Evolutionary conservation across 2,329 filamentous ascomycete genomes (phyloP).

Genomic region (Sporothrix humicola): DNA sequence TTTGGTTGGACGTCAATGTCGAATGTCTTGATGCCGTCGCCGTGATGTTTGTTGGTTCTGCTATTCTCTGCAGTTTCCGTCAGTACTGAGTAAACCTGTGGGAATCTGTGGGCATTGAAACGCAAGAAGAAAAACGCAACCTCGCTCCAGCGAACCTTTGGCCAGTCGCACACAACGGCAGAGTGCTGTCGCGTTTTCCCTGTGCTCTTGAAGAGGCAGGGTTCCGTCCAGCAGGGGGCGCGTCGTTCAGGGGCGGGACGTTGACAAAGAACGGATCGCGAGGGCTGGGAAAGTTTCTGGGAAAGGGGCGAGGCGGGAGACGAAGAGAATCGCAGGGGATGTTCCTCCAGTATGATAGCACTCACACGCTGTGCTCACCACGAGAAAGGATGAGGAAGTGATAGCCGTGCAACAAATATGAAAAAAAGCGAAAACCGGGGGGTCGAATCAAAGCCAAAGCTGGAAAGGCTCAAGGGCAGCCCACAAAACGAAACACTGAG

Average conservation of each 20-base stretch:
- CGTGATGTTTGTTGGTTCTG: not conserved
- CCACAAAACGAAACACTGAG: conserved; percentile 24
- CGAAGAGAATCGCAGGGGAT: not conserved
- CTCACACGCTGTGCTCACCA: not conserved
- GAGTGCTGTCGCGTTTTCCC: conserved; percentile 22
- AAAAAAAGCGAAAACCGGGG: conserved; percentile 5
- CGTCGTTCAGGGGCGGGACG: conserved; percentile 31
- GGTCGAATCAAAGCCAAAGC: not conserved
- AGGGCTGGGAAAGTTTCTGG: not conserved
- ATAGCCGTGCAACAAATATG: conserved; percentile 11
- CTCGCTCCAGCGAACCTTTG: not conserved
- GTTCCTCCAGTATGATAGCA: not conserved
- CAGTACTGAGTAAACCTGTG: conserved; percentile 1
- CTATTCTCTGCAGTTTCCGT: not conserved
- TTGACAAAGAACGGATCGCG: not conserved
- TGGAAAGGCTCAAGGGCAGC: not conserved
- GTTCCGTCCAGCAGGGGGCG: conserved; percentile 12
- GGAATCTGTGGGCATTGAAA: conserved; percentile 15
- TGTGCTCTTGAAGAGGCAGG: not conserved
- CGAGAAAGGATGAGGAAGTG: not conserved
- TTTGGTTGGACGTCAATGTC: not conserved
- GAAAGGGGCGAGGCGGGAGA: conserved; percentile 9
- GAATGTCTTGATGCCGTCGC: not conserved
- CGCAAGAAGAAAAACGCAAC: conserved; percentile 2
- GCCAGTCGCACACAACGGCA: conserved; percentile 12